Evolutionary conservation across 75 land plant genomes (phyloP), one percentile per base, ranked within the genome.

Genomic region (Selaginella moellendorffii): DNA sequence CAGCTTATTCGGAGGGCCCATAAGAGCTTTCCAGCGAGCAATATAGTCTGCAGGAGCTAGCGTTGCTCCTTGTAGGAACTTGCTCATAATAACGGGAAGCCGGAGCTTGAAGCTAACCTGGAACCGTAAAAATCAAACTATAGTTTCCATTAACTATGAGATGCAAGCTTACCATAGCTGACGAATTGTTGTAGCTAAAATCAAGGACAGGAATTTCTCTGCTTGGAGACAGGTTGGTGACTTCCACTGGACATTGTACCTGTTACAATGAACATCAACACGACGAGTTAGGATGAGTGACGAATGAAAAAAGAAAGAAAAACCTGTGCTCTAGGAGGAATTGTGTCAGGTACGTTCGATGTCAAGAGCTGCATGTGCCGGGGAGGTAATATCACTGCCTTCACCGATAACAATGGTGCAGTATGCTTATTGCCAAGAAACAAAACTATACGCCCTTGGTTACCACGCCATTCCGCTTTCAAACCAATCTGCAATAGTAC

Each of bases 271-370:
- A n/a, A n/a, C n/a, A n/a, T n/a, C 46, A 36, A 36, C 46, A 36
- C 14, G 5, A 5, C 46, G 46, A 5, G 46, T 36, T 5, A 5
- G 46, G 5, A 14, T 36, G 46, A 5, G 46, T 36, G 46, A 36
- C 10, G 14, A 14, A 36, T 5, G 14, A 14, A 36, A 14, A 36
- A 14, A 36, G 46, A 36, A 14, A 36, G 46, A 36, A 5, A 36
- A 14, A 36, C 99, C 96, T 95, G 96, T 30, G 96, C 96, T 52
- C 99, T 68, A 5, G 99, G 91, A 42, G 96, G 99, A 67, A 95
- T 95, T 31, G 88, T 84, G 9, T 95, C 99, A 59, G 99, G 99
- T 20, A 95, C 96, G 29, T 74, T 68, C 21, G 96, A 86, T 28
- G 81, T 79, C 52, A 85, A 83, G 75, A 88, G 72, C 70, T 74